Conservation (phyloP, 2,329 filamentous ascomycete genomes). For the Dactylellina leptospora region DNA sequence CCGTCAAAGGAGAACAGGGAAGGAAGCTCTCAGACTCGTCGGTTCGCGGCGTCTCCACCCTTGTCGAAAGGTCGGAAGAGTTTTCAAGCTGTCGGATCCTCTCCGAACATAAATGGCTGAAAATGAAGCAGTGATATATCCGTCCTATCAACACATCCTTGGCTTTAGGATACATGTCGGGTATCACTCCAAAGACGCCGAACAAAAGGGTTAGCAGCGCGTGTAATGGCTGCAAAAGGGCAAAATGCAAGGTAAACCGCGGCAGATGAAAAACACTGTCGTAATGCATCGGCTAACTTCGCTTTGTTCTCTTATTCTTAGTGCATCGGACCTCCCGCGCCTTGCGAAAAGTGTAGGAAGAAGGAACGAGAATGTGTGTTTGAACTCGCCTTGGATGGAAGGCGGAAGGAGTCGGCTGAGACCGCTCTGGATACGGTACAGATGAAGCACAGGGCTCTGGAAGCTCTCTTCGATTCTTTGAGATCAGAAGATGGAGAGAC, state of each 20-base stretch:
- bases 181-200: background rate
- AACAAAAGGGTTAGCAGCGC: conserved; percentile 34
- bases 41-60: too few relatives aligned
- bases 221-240: conserved; percentile 36
- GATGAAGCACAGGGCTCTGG: conserved; percentile 20
- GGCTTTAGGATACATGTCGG: too few relatives aligned
- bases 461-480: conserved; percentile 23
- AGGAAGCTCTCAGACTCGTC: too few relatives aligned
- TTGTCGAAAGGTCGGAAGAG: too few relatives aligned
- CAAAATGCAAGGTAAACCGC: conserved; percentile 38
- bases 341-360: conserved; percentile 22
- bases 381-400: conserved; percentile 18
- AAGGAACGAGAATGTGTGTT: conserved; percentile 39
- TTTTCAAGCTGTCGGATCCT: too few relatives aligned
- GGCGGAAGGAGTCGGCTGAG: conserved; percentile 39
- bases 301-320: background rate
- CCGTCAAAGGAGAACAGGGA: too few relatives aligned
- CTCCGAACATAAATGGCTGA: too few relatives aligned
- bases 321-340: conserved; percentile 33
- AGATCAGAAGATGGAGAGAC: conserved; percentile 14
- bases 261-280: too few relatives aligned
- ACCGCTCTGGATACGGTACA: conserved; percentile 28
- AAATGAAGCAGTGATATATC: too few relatives aligned
- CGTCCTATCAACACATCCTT: too few relatives aligned
- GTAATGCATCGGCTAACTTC: background rate